A percentile compares a stretch with the other conserved stretches of the same genome.
These are phyloP conservation scores for Solanum hybrid DNA, from an alignment of 305 asterid species.

Conservation along the genomic window DNA sequence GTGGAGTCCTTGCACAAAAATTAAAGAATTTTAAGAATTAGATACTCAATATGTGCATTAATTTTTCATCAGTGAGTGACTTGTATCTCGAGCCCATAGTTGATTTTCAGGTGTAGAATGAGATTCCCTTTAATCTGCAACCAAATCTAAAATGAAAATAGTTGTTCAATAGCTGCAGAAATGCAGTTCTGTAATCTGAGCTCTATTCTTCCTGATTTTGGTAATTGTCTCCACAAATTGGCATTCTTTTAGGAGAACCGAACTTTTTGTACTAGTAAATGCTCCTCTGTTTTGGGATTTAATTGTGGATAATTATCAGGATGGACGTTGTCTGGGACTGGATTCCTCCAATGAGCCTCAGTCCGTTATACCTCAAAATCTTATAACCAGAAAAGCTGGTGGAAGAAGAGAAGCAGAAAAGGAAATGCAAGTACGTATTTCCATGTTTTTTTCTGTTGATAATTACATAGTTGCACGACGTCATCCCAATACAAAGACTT, in stretches of 20 bases:
- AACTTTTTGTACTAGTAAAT: background rate
- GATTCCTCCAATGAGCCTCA: slow-evolving; percentile 57
- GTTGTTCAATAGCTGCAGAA: background rate
- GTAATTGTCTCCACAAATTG: slow-evolving; percentile 1
- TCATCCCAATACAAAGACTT: background rate
- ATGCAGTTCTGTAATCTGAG: background rate
- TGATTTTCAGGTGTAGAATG: background rate
- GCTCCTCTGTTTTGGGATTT: slow-evolving; percentile 2
- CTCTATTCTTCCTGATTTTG: background rate
- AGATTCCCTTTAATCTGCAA: background rate
- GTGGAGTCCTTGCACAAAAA: background rate
- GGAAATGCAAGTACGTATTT: slow-evolving; percentile 61
- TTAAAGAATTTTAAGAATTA: background rate
- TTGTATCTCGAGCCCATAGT: background rate
- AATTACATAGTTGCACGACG: background rate
- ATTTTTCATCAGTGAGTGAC: background rate
- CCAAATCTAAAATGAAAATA: background rate
- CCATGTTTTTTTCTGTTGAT: background rate
- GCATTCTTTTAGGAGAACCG: background rate
- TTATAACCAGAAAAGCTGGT: slow-evolving; percentile 82
- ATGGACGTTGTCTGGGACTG: slow-evolving; percentile 40
- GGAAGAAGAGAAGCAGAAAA: slow-evolving; percentile 77
- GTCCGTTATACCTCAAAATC: slow-evolving; percentile 52
- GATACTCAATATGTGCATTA: background rate
- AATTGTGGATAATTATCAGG: slow-evolving; percentile 42